Base-by-base conservation (phyloP, 2,329 filamentous ascomycete genomes). In the Calonectria hongkongensis region DNA sequence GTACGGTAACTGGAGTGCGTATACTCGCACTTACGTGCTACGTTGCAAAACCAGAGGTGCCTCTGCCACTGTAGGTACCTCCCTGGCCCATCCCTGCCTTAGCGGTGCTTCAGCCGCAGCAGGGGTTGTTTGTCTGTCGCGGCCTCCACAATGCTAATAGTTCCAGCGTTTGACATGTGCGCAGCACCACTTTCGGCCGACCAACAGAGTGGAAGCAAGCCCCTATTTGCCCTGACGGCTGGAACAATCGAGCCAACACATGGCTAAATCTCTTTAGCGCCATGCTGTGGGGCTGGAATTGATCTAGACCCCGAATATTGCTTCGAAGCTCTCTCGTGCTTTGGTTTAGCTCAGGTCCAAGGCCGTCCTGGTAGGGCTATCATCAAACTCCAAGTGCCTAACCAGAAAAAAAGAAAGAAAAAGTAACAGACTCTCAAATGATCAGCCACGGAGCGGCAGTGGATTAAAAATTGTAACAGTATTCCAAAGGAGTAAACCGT, bases 91-190 rank as follows among this genome's bases (percentile, higher is more conserved):
- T 43, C 28, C 43, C 47, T 43, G 33, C 63, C 12, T 54, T 51
- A 66, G 70, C 41, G 28, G 25, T 56, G 15, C 64, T 68, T 71
- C 70, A 71, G 70, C 70, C 70, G 70, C 70, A 71, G 36, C 36
- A 68, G 50, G 65, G 56, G 58, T 33, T 28, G 12, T 25, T 8
- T 41, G 21, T 47, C 41, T 28, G 27, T n/a, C 60, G 16, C 12
- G 15, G 60, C 43, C 39, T 64, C 47, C 36, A 39, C 43, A 60
- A n/a, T 36, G n/a, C 45, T 8, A 13, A 18, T 60, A 41, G 54
- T 18, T 28, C 12, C 33, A 21, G 13, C n/a, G 48, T 65, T 36
- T 70, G 60, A 65, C 58, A 70, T 65, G 67, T 65, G 67, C 36
- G 41, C 39, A 43, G 47, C 36, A 63, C 30, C 39, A 48, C 36